These are phyloP conservation scores for Arxiozyma slooffiae DNA, from an alignment of 1,139 yeast species.

Conservation along the genomic window DNA sequence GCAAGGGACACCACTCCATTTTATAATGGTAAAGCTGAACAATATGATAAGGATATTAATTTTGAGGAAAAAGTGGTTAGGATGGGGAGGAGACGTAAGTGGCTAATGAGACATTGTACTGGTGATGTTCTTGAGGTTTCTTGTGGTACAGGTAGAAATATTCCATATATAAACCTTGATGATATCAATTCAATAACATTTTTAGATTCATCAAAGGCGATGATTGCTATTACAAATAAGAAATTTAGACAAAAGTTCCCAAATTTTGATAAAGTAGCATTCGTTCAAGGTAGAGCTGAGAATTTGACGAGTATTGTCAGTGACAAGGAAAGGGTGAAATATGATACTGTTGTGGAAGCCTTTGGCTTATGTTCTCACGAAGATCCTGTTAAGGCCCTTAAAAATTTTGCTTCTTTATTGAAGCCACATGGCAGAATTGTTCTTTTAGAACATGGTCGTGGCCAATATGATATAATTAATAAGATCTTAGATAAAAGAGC, in stretches of 20 bases:
- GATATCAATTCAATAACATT: constrained; percentile 66
- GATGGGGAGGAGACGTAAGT: constrained; percentile 73
- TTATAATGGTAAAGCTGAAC: constrained; percentile 68
- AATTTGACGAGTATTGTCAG: constrained; percentile 54
- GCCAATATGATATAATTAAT: constrained; percentile 69
- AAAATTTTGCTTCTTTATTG: constrained; percentile 60
- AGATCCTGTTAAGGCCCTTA: constrained; percentile 75
- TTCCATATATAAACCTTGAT: constrained; percentile 58
- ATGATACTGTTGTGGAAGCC: constrained; percentile 87
- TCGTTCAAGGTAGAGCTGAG: constrained; percentile 89
- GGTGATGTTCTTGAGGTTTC: constrained; percentile 93
- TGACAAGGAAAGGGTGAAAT: constrained; percentile 34
- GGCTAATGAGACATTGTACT: constrained; percentile 66
- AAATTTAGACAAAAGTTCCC: constrained; percentile 66
- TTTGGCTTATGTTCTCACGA: constrained; percentile 94
- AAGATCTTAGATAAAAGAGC: constrained; percentile 75
- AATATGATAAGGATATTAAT: constrained; percentile 73
- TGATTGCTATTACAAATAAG: constrained; percentile 74
- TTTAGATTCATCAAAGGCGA: constrained; percentile 70
- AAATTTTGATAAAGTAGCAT: constrained; percentile 60
- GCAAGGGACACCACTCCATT: constrained; percentile 77
- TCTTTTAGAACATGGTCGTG: constrained; percentile 85
- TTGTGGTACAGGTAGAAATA: constrained; percentile 92
- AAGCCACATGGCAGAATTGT: constrained; percentile 86
- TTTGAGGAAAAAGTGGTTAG: constrained; percentile 79